Evolutionary conservation across 176 grass and related monocot genomes (phyloP).

Genomic region (Miscanthus lutarioriparius): DNA sequence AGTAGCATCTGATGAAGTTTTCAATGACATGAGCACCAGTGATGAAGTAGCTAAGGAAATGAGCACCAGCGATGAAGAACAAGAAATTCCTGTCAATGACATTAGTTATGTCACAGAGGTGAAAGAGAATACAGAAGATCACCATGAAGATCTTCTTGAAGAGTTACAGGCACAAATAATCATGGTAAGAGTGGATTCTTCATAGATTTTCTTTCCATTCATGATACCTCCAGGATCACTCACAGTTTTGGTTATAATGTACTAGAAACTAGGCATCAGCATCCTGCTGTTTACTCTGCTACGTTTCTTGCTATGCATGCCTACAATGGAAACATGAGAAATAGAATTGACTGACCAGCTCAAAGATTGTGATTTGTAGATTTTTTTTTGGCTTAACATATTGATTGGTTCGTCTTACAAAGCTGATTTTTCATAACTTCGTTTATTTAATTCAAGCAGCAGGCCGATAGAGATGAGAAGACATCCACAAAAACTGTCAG

Average conservation of each 20-base stretch:
- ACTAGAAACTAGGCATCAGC: neutral
- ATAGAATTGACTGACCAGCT: slow-evolving; percentile 1
- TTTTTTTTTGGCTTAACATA: neutral
- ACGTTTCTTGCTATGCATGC: neutral
- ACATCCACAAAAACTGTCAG: slow-evolving; percentile 34
- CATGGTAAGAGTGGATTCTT: neutral
- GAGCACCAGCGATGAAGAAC: slow-evolving; percentile 10
- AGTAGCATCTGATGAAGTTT: slow-evolving; percentile 22
- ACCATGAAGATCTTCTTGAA: slow-evolving; percentile 16
- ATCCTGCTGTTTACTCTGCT: neutral
- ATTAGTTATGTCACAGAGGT: slow-evolving; percentile 29
- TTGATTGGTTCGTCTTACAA: neutral
- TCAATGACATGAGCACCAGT: slow-evolving; percentile 22
- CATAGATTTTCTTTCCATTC: slow-evolving; percentile 28
- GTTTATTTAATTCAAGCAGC: slow-evolving; percentile 22
- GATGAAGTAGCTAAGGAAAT: slow-evolving; percentile 28
- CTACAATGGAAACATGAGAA: neutral
- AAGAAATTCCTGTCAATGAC: slow-evolving; percentile 29
- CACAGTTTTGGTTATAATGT: neutral
- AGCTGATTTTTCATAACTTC: neutral
- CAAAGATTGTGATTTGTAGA: slow-evolving; percentile 15
- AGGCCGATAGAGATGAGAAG: slow-evolving; percentile 34
- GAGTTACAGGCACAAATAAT: slow-evolving; percentile 31
- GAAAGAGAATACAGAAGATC: slow-evolving; percentile 24
- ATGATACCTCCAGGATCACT: neutral